Conservation (phyloP, 257 asterid species). For the Gardenia jasminoides region DNA sequence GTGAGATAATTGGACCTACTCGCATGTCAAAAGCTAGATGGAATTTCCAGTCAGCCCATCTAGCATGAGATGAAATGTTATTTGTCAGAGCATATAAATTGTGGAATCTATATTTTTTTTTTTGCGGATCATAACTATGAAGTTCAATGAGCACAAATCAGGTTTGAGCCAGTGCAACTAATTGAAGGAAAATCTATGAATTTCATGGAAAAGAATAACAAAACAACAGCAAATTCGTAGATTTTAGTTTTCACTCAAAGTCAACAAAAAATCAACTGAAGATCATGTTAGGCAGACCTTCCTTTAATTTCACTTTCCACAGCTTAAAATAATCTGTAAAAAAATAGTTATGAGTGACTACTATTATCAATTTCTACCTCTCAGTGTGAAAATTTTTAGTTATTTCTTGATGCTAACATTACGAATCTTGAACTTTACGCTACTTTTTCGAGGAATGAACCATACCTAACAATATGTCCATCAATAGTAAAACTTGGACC, state of each 20-base stretch:
- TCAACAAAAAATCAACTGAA: neutral
- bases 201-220: neutral
- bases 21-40: slow-evolving; percentile 64
- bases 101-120: neutral
- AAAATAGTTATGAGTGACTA: too few relatives aligned
- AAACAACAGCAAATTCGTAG: neutral
- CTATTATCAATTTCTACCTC: too few relatives aligned
- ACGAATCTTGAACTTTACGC: neutral
- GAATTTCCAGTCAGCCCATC: slow-evolving; percentile 73
- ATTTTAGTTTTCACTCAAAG: neutral
- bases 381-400: neutral
- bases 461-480: slow-evolving; percentile 53
- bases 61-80: slow-evolving; percentile 17
- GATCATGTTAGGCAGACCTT: neutral
- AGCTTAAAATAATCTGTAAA: neutral
- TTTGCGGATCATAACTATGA: neutral
- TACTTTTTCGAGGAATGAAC: neutral
- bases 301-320: neutral
- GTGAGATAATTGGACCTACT: slow-evolving; percentile 61
- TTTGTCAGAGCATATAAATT: neutral
- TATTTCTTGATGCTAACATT: neutral
- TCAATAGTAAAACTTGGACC: slow-evolving; percentile 45
- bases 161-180: too few relatives aligned
- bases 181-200: neutral
- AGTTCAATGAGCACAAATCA: neutral